phyloP scores from a whole-genome alignment of 768 basidiomycete species.

The Mycena crocata region DNA sequence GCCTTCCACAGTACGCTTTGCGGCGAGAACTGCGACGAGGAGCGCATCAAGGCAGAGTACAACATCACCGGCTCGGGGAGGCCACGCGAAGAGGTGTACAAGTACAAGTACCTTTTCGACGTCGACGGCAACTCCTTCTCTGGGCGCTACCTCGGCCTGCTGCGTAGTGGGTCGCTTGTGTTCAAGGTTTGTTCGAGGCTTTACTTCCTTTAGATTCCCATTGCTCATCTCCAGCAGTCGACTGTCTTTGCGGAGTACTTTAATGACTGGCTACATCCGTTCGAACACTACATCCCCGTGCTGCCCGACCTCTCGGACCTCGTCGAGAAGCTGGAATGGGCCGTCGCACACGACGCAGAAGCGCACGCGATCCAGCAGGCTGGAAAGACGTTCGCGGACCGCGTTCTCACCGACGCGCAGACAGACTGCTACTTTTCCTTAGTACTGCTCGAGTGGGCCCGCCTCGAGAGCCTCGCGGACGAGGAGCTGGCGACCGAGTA shows the following conservation, averaged over 20 bases:
- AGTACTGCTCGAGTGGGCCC: conserved; percentile 28
- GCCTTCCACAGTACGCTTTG: conserved; percentile 27
- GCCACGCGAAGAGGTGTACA: conserved; percentile 32
- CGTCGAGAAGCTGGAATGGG: conserved; percentile 31
- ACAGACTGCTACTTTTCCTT: conserved; percentile 29
- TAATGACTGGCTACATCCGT: conserved; percentile 30
- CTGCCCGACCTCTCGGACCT: conserved; percentile 31
- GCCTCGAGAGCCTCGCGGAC: conserved; percentile 10
- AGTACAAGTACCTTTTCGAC: conserved; percentile 31
- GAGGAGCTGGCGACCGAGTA: not conserved
- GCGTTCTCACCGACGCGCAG: conserved; percentile 28
- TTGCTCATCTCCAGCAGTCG: not conserved
- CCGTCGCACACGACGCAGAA: conserved; percentile 20
- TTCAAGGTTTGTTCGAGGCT: conserved; percentile 31
- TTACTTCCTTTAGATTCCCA: not conserved
- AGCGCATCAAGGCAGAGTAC: conserved; percentile 22
- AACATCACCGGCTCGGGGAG: not conserved
- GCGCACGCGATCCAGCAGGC: conserved; percentile 30
- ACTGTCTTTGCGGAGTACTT: conserved; percentile 29
- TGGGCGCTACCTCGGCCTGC: conserved; percentile 23
- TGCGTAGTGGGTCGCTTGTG: conserved; percentile 28
- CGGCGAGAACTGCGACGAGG: conserved; percentile 25
- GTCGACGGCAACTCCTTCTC: conserved; percentile 33
- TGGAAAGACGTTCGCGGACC: conserved; percentile 22
- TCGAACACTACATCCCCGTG: conserved; percentile 30